phyloP scores from a whole-genome alignment of 2,329 filamentous ascomycete genomes.

The Xenoacremonium recifei region DNA sequence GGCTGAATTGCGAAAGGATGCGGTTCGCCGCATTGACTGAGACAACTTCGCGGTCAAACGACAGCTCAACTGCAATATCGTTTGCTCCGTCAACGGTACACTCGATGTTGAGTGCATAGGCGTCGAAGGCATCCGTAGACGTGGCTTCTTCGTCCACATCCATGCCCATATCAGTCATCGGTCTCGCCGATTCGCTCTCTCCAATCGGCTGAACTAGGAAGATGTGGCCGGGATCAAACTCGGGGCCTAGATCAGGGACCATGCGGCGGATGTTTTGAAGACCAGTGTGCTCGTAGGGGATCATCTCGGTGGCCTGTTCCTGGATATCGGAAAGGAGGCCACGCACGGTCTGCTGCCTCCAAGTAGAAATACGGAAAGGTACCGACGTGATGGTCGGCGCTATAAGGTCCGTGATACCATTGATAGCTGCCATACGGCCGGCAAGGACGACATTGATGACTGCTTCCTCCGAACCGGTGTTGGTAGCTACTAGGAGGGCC shows the following conservation, averaged over 20 bases:
- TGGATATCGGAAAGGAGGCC: slow-evolving; percentile 39
- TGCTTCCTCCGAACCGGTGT: slow-evolving; percentile 25
- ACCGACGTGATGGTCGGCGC: slow-evolving; percentile 22
- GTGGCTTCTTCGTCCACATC: not conserved
- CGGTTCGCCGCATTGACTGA: not conserved
- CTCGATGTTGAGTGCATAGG: not conserved
- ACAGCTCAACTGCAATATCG: slow-evolving; percentile 1
- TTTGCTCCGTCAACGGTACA: not conserved
- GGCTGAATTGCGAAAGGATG: slow-evolving; percentile 3
- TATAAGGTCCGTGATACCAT: slow-evolving; percentile 15
- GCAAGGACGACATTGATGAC: slow-evolving; percentile 16
- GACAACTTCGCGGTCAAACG: slow-evolving; percentile 1
- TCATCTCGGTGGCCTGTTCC: slow-evolving; percentile 18
- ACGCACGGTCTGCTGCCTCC: slow-evolving; percentile 28
- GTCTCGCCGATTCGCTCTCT: slow-evolving; percentile 15
- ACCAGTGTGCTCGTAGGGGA: slow-evolving; percentile 23
- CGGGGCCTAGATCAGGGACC: not conserved
- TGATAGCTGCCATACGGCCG: slow-evolving; percentile 18
- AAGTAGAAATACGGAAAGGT: slow-evolving; percentile 14
- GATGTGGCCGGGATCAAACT: slow-evolving; percentile 1
- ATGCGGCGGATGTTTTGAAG: slow-evolving; percentile 24
- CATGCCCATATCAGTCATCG: not conserved
- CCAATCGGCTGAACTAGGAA: slow-evolving; percentile 8
- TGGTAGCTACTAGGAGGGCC: slow-evolving; percentile 32
- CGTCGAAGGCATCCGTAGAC: not conserved